Percentiles rank a stretch among this genome's conserved stretches.
Conservation (phyloP, 331 rosid genomes). For the Quercus tomentella region DNA sequence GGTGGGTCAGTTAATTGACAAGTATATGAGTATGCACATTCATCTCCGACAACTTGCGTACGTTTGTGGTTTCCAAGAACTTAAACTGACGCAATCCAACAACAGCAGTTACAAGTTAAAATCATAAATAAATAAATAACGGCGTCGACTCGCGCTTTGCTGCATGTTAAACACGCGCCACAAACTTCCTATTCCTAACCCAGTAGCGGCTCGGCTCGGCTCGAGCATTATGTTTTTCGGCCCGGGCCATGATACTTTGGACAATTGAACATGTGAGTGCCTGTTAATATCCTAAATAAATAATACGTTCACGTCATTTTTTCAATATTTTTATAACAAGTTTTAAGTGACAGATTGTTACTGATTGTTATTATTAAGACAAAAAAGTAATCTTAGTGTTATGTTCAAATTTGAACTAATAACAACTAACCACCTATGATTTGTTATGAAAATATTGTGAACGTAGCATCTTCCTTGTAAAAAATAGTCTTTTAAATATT, state of each 20-base stretch:
- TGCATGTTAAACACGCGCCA: background rate
- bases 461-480: fast-evolving
- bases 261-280: no score
- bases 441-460: fast-evolving
- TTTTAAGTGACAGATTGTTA: fast-evolving
- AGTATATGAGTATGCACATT: background rate
- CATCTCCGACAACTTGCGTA: background rate
- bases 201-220: no score
- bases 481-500: no score
- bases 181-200: background rate
- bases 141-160: background rate
- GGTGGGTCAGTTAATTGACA: background rate
- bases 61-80: background rate
- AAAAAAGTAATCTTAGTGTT: no score
- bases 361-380: fast-evolving
- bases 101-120: background rate
- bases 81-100: background rate
- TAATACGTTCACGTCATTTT: fast-evolving
- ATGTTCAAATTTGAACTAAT: no score
- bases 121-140: background rate
- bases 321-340: no score
- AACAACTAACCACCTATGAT: no score
- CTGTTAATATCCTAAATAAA: no score
- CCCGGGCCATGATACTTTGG: no score
- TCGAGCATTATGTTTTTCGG: no score